Evolutionary conservation across 1,139 yeast genomes (phyloP).

Genomic region (Yamadazyma spencermartinsiae): DNA sequence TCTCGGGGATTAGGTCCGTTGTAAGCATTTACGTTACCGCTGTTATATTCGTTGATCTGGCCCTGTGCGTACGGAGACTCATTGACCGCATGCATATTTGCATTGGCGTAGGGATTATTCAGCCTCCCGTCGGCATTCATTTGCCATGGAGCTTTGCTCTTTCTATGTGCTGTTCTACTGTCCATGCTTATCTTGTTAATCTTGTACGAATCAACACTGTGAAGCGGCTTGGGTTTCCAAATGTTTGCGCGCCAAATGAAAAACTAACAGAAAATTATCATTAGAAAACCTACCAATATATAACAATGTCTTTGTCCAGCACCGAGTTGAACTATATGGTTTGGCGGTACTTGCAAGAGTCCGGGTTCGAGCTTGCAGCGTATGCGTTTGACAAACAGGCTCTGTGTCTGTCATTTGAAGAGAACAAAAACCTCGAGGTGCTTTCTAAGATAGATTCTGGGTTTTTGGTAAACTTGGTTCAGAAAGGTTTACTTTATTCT

Average conservation of each 20-base stretch:
- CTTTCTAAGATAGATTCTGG: slow-evolving; percentile 63
- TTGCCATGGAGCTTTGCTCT: slow-evolving; percentile 51
- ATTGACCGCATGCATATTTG: slow-evolving; percentile 18
- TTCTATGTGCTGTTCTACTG: slow-evolving; percentile 33
- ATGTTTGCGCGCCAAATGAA: too few relatives aligned
- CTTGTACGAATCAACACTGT: too few relatives aligned
- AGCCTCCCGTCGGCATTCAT: slow-evolving; percentile 16
- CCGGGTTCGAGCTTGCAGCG: slow-evolving; percentile 79
- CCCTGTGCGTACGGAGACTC: neutral
- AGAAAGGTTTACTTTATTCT: slow-evolving; percentile 76
- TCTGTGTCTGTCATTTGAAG: slow-evolving; percentile 59
- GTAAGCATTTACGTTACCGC: too few relatives aligned
- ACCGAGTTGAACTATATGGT: slow-evolving; percentile 85
- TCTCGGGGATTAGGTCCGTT: neutral
- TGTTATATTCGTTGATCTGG: slow-evolving; percentile 9
- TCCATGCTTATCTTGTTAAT: slow-evolving; percentile 23
- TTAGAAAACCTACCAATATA: neutral
- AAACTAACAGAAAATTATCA: neutral
- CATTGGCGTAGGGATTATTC: slow-evolving; percentile 39
- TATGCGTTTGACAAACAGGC: slow-evolving; percentile 80
- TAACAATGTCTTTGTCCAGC: slow-evolving; percentile 73
- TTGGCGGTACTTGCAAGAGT: slow-evolving; percentile 91
- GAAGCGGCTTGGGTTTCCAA: too few relatives aligned
- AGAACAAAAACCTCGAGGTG: slow-evolving; percentile 39
- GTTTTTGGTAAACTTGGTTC: slow-evolving; percentile 75